These are phyloP conservation scores for Leccinum griseonigrum DNA, from an alignment of 1,284 basidiomycete genomes.

Conservation along the genomic window DNA sequence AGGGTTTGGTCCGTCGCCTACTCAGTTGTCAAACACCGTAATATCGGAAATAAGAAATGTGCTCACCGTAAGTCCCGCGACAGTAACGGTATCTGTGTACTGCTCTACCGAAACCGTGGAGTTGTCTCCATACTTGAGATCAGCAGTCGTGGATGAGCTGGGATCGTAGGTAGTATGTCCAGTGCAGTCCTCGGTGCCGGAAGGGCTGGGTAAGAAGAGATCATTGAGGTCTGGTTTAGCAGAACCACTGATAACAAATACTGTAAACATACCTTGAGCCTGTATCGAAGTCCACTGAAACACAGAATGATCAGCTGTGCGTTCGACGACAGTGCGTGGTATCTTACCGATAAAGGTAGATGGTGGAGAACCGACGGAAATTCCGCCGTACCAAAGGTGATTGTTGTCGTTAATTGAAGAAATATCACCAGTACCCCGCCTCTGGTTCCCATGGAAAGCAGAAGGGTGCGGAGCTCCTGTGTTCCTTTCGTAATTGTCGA, in stretches of 20 bases:
- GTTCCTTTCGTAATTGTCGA: conserved; percentile 15
- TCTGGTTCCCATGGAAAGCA: background rate
- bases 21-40: conserved; percentile 3
- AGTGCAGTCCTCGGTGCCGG: background rate
- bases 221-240: background rate
- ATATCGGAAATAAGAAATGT: conserved; percentile 1
- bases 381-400: conserved; percentile 17
- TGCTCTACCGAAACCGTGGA: conserved; percentile 30
- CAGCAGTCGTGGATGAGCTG: conserved; percentile 26
- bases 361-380: conserved; percentile 21
- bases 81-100: conserved; percentile 33
- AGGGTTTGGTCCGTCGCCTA: conserved; percentile 16
- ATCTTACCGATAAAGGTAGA: conserved; percentile 10
- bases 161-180: conserved; percentile 34
- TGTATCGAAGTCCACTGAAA: conserved; percentile 21
- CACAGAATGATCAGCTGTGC: background rate
- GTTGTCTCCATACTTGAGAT: conserved; percentile 20
- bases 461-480: conserved; percentile 8
- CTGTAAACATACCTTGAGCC: conserved; percentile 12
- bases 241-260: background rate
- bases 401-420: conserved; percentile 16
- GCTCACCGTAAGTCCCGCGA: conserved; percentile 19
- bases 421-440: background rate
- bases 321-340: background rate
- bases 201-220: conserved; percentile 8